Percentiles rank a stretch among this genome's conserved stretches.
Conservation (phyloP, 2,329 filamentous ascomycete species). For the Verticillium tricorpus region DNA sequence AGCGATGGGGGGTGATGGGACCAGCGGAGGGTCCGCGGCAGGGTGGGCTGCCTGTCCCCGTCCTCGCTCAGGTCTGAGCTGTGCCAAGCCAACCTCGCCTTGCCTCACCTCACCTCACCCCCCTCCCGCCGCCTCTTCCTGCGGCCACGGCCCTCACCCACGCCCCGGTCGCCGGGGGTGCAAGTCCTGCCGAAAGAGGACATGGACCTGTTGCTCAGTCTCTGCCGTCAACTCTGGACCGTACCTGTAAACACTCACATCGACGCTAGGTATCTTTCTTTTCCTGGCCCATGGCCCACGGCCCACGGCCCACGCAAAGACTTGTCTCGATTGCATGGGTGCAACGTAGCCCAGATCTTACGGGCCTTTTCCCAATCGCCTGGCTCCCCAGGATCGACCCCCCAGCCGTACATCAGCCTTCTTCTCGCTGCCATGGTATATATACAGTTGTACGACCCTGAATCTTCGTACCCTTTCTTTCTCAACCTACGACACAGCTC, state of each 20-base stretch:
- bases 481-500: neutral
- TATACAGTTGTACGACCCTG: neutral
- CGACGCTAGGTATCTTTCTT: neutral
- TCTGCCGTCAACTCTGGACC: neutral
- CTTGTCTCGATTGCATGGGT: neutral
- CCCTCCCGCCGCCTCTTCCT: neutral
- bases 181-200: neutral
- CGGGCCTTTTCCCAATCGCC: constrained; percentile 1
- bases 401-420: neutral
- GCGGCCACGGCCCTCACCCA: neutral
- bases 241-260: neutral
- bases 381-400: neutral
- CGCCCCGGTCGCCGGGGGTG: neutral
- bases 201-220: neutral
- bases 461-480: neutral
- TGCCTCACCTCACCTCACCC: neutral
- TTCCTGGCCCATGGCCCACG: neutral
- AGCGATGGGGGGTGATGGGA: neutral
- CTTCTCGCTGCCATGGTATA: neutral
- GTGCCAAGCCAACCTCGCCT: neutral
- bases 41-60: neutral
- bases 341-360: neutral
- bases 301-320: neutral
- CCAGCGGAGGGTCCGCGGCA: neutral
- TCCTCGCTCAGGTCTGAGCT: neutral